These are phyloP conservation scores for Neostapfia colusana DNA, from an alignment of 176 grass and related monocot genomes.

Conservation along the genomic window DNA sequence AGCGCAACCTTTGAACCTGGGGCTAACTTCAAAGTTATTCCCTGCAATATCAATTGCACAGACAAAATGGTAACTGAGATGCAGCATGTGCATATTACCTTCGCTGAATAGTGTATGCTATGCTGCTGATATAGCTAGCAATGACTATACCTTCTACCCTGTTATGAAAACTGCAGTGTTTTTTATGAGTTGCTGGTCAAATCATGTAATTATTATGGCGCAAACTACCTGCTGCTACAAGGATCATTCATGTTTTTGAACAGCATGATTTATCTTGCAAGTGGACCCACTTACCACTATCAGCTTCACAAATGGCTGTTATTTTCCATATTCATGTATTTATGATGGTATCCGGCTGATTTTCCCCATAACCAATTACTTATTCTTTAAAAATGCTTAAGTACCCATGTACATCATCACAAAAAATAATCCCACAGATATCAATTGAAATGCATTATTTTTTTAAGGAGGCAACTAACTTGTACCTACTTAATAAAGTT, in stretches of 20 bases:
- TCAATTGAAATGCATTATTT: neutral
- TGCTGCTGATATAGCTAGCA: slow-evolving; percentile 8
- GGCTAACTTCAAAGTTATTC: slow-evolving; percentile 86
- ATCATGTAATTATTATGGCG: too few species aligned
- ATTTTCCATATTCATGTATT: neutral
- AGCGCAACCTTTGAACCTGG: slow-evolving; percentile 94
- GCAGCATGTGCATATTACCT: neutral
- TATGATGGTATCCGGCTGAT: neutral
- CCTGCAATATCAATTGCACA: slow-evolving; percentile 50
- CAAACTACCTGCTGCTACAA: too few species aligned
- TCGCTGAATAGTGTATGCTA: neutral
- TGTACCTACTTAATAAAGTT: neutral
- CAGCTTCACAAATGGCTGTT: neutral
- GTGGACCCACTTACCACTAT: neutral
- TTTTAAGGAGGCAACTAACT: neutral
- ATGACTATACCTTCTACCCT: neutral
- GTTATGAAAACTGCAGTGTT: neutral
- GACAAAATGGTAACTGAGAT: slow-evolving; percentile 12
- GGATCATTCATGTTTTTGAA: too few species aligned
- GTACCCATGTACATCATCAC: neutral
- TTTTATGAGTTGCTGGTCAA: too few species aligned
- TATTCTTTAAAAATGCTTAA: neutral
- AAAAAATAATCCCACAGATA: neutral
- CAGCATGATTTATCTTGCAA: neutral
- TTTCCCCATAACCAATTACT: neutral